Evolutionary conservation across 1,284 basidiomycete genomes (phyloP).

Genomic region (Irpex rosettiformis): DNA sequence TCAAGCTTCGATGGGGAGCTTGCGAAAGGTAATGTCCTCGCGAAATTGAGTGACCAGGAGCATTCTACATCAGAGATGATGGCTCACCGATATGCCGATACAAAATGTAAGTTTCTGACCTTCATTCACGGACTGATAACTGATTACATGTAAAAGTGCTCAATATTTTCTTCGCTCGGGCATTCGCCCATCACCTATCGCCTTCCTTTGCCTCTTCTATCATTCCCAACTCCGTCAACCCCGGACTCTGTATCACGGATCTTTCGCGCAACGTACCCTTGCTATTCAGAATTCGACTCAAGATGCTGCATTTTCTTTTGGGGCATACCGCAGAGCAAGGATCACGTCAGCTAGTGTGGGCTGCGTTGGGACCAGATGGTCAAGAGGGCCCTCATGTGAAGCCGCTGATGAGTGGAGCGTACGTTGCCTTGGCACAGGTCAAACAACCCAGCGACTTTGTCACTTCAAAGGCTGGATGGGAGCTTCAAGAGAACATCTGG

Average conservation of each 20-base stretch:
- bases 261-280: constrained; percentile 28
- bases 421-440: constrained; percentile 25
- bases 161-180: constrained; percentile 40
- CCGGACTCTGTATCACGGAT: constrained; percentile 45
- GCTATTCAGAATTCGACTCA: constrained; percentile 3
- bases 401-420: constrained; percentile 36
- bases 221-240: constrained; percentile 38
- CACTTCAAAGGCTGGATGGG: constrained; percentile 37
- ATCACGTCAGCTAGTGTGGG: constrained; percentile 39
- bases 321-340: constrained; percentile 38
- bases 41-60: constrained; percentile 26
- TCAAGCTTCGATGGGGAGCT: constrained; percentile 15
- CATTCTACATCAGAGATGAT: constrained; percentile 24
- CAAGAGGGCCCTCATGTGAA: constrained; percentile 14
- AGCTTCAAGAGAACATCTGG: constrained; percentile 39
- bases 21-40: constrained; percentile 26
- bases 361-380: constrained; percentile 30
- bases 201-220: constrained; percentile 16
- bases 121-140: constrained; percentile 26
- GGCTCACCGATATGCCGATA: constrained; percentile 27
- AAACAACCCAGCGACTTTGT: constrained; percentile 43
- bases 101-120: constrained; percentile 30
- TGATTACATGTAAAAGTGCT: constrained; percentile 36
- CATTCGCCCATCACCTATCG: constrained; percentile 33
- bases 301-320: constrained; percentile 25